Base-by-base conservation (phyloP, 1,284 basidiomycete species). In the Laetiporus sulphureus region DNA sequence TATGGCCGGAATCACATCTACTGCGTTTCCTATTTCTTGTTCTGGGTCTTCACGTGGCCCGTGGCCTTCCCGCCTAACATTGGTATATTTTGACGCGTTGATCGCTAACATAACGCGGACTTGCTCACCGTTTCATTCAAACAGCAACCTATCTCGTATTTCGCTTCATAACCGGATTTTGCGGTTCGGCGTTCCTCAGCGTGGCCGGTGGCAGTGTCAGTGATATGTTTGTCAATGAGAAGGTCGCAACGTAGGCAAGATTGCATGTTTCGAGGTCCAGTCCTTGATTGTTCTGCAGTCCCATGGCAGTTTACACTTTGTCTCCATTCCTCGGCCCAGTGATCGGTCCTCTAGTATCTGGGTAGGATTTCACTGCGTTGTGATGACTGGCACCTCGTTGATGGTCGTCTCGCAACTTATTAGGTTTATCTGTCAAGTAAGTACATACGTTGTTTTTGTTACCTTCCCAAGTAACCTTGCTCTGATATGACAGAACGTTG, bases 141-240 rank as follows among this genome's bases (percentile, higher is more conserved):
- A 15, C 42, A 71, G 76, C 65, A 6, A 72, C 80, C 0, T 75
- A 75, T 50, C 64, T 89, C 5, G 66, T 83, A 5, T 87, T 87
- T 52, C 76, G 85, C 4, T 86, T 85, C 57, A 50, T 86, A 15
- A 75, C 74, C 2, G 89, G 88, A 0, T 73, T 84, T 37, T 77
- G 70, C 44, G 75, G 87, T 0, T 68, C 83, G 0, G 79, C 86
- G 0, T 92, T 92, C 59, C 63, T 92, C 21, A 81, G 77, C 42
- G 88, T 92, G 1, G 79, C 83, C 0, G 90, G 90, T 0, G 89
- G 89, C 3, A 82, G 77, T 37, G 76, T 91, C 13, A 78, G 78
- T 15, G 90, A 91, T 57, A 57, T 90, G 42, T 91, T 89, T 53
- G 59, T 65, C 0, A 77, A 85, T 48, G 55, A 61, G 0, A 66